Evolutionary conservation across 257 asterid genomes (phyloP).

Genomic region (Galeopsis tetrahit): DNA sequence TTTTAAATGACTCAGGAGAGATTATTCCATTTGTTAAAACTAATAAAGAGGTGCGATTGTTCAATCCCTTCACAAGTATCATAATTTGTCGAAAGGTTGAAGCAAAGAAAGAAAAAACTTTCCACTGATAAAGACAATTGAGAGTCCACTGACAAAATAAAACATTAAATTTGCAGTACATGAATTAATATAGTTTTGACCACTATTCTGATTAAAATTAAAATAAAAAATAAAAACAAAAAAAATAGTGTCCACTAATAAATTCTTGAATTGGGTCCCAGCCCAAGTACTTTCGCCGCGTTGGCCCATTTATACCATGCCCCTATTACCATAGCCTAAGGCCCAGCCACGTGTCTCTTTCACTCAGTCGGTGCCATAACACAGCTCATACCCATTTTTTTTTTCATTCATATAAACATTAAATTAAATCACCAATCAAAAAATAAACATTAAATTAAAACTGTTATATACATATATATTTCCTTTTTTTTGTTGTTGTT

Average conservation of each 20-base stretch:
- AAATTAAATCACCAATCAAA: no score
- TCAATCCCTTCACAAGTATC: background rate
- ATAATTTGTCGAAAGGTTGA: conserved; percentile 1
- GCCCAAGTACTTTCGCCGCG: conserved; percentile 35
- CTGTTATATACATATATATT: no score
- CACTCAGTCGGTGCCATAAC: conserved; percentile 9
- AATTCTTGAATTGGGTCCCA: conserved; percentile 34
- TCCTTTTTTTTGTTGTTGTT: no score
- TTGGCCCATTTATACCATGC: conserved; percentile 30
- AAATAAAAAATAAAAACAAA: background rate
- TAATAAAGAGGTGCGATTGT: no score
- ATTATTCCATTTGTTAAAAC: no score
- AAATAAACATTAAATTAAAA: no score
- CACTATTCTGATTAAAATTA: background rate
- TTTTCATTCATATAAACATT: background rate
- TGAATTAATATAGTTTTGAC: background rate
- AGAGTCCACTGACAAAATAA: background rate
- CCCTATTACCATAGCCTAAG: conserved; percentile 10
- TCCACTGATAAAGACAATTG: conserved; percentile 12
- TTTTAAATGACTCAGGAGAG: no score
- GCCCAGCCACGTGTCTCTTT: conserved; percentile 21
- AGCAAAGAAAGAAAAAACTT: background rate
- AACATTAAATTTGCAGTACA: background rate
- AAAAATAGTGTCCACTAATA: conserved; percentile 26
- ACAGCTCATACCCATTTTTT: background rate